Conservation (phyloP, 805 yeast species). For the Kodamaea fukazawae region DNA sequence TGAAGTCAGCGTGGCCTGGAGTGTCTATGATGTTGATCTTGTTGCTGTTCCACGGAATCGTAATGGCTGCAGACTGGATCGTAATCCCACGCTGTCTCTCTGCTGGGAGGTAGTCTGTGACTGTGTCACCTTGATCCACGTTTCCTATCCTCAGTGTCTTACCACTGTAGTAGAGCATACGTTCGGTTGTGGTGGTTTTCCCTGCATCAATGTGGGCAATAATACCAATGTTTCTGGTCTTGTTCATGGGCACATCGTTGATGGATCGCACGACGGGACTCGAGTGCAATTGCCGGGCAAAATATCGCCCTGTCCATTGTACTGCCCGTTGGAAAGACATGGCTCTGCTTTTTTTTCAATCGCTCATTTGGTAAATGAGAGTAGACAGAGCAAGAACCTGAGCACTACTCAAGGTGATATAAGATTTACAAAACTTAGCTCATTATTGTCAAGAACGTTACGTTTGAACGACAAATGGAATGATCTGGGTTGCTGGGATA, state of each 20-base stretch:
- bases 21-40: constrained; percentile 90
- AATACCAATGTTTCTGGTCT: constrained; percentile 84
- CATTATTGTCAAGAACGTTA: no score
- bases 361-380: no score
- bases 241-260: constrained; percentile 28
- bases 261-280: constrained; percentile 7
- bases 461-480: no score
- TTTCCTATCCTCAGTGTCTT: constrained; percentile 78
- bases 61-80: constrained; percentile 92
- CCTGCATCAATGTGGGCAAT: constrained; percentile 99
- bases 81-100: constrained; percentile 94
- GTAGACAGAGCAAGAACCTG: no score
- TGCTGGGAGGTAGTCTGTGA: constrained; percentile 86
- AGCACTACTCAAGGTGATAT: no score
- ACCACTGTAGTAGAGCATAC: constrained; percentile 91
- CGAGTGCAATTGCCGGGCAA: no score
- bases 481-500: no score
- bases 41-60: constrained; percentile 78
- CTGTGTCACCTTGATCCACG: constrained; percentile 96
- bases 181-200: constrained; percentile 94
- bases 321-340: no score
- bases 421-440: no score
- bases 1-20: constrained; percentile 97
- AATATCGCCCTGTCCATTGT: no score
- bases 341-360: no score